Evolutionary conservation across 352 stramenopile species (phyloP).

Genomic region (Phytophthora brassicae): DNA sequence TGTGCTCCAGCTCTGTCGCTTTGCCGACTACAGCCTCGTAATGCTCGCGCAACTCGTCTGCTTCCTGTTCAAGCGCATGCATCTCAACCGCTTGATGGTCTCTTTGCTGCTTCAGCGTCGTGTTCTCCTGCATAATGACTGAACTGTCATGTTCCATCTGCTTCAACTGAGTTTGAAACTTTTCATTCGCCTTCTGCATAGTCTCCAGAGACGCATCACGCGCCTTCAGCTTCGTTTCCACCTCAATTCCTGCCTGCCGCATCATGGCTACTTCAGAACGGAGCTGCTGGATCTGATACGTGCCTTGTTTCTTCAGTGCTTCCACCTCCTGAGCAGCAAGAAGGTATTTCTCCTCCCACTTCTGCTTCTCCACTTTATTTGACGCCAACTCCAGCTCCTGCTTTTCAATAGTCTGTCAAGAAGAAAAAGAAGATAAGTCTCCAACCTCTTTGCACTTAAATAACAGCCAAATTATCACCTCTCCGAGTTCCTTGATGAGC

Average conservation of each 20-base stretch:
- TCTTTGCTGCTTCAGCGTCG: conserved; percentile 41
- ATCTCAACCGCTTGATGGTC: conserved; percentile 41
- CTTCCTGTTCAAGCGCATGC: conserved; percentile 42
- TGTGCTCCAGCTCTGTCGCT: conserved; percentile 36
- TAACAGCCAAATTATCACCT: conserved; percentile 22
- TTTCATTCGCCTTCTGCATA: conserved; percentile 45
- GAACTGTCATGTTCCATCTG: conserved; percentile 50
- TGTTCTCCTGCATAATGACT: conserved; percentile 45
- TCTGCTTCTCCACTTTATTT: conserved; percentile 63
- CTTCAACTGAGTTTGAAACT: conserved; percentile 43
- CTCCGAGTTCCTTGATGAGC: conserved; percentile 52
- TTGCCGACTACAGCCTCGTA: conserved; percentile 41
- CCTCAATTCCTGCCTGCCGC: conserved; percentile 43
- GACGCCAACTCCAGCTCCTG: conserved; percentile 59
- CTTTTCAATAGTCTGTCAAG: conserved; percentile 52
- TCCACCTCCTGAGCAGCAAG: conserved; percentile 56
- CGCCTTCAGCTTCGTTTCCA: conserved; percentile 52
- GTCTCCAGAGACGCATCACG: conserved; percentile 37
- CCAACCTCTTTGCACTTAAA: background rate
- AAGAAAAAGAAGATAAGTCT: background rate
- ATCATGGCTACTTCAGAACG: conserved; percentile 51
- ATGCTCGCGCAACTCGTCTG: conserved; percentile 43
- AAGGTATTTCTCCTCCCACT: conserved; percentile 80
- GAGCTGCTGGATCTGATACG: conserved; percentile 56
- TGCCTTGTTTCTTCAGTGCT: conserved; percentile 48